Conservation (phyloP, 768 basidiomycete genomes). For the Russula olivacea region DNA sequence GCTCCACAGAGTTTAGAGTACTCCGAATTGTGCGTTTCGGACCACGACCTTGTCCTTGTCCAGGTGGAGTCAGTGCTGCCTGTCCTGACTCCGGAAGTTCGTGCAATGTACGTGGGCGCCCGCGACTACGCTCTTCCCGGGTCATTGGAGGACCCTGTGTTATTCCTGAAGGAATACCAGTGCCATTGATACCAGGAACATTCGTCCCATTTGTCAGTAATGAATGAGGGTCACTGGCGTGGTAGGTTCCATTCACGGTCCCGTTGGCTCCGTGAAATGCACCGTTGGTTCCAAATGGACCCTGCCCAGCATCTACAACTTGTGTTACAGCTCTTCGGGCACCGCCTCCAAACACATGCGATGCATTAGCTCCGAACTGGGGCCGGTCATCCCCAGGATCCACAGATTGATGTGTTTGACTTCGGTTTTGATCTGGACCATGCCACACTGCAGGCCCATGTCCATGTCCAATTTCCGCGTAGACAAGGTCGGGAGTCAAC, state of each 20-base stretch:
- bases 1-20: conserved; percentile 64
- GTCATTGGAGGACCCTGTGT: conserved; percentile 9
- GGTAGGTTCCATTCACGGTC: conserved; percentile 10
- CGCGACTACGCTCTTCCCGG: conserved; percentile 21
- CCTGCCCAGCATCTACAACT: not conserved
- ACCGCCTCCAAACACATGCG: not conserved
- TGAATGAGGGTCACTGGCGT: not conserved
- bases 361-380: not conserved
- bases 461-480: conserved; percentile 72
- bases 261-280: conserved; percentile 5
- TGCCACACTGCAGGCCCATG: conserved; percentile 37
- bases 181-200: conserved; percentile 5
- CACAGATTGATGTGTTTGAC: not conserved
- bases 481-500: conserved; percentile 67
- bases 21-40: conserved; percentile 62
- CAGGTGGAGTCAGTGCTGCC: not conserved
- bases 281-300: not conserved
- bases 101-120: conserved; percentile 14
- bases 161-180: not conserved
- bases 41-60: conserved; percentile 49
- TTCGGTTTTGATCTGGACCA: conserved; percentile 16
- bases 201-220: conserved; percentile 1
- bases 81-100: conserved; percentile 8
- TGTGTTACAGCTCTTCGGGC: not conserved
- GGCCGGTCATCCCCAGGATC: conserved; percentile 17